These are phyloP conservation scores for Garcileccinum viscosum DNA, from an alignment of 1,284 basidiomycete genomes.

Conservation along the genomic window DNA sequence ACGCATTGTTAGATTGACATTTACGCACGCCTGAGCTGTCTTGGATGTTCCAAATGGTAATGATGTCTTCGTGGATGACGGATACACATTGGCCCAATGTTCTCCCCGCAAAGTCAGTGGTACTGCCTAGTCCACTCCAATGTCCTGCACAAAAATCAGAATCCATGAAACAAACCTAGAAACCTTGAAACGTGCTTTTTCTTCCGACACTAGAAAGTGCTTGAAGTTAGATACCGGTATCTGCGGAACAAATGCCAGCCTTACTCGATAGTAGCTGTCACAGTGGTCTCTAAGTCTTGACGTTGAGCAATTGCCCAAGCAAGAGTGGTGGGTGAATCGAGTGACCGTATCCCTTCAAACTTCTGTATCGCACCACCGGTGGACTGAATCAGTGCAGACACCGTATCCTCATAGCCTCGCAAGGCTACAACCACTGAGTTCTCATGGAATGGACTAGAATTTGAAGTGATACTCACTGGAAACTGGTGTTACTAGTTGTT, in stretches of 20 bases:
- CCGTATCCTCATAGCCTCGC: constrained; percentile 3
- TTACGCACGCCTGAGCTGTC: constrained; percentile 6
- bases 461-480: constrained; percentile 2
- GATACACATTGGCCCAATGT: constrained; percentile 2
- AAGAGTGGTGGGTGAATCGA: constrained; percentile 7
- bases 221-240: not conserved
- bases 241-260: not conserved
- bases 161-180: not conserved
- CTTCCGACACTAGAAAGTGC: not conserved
- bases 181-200: not conserved
- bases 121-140: constrained; percentile 2
- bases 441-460: not conserved
- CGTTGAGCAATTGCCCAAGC: constrained; percentile 12
- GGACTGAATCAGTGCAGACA: constrained; percentile 9
- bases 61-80: constrained; percentile 9
- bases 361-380: constrained; percentile 8
- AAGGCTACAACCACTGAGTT: not conserved
- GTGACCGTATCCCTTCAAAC: not conserved
- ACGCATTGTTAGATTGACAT: not conserved
- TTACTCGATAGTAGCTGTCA: constrained; percentile 9
- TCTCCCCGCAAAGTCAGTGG: constrained; percentile 1
- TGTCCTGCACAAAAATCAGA: constrained; percentile 4
- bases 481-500: constrained; percentile 9
- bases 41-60: constrained; percentile 11
- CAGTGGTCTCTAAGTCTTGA: constrained; percentile 4